phyloP scores from a whole-genome alignment of 345 rosid species.

The Sisymbrium altissimum region DNA sequence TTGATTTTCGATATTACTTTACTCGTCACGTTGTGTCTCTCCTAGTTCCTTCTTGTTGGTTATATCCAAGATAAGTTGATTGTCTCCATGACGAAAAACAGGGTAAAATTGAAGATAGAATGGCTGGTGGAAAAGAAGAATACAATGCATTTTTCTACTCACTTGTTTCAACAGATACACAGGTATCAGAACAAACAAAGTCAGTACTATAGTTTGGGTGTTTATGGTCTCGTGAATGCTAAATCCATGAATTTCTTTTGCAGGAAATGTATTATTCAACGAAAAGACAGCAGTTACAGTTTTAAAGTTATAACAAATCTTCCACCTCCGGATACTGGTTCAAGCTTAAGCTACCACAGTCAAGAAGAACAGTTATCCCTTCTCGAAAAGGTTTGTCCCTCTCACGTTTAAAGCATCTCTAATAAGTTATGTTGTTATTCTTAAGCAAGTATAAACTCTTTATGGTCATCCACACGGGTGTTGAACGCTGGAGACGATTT shows the following conservation, averaged over 20 bases:
- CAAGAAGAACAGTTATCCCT: conserved; percentile 77
- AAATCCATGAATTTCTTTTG: conserved; percentile 19
- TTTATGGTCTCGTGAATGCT: conserved; percentile 47
- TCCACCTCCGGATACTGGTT: conserved; percentile 81
- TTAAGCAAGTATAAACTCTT: not conserved
- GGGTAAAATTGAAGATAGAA: conserved; percentile 95
- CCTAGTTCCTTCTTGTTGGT: not conserved
- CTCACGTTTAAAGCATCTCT: not conserved
- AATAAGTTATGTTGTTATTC: conserved; percentile 15
- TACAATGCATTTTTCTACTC: conserved; percentile 97
- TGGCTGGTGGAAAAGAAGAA: conserved; percentile 98
- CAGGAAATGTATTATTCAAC: conserved; percentile 96
- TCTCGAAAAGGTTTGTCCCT: conserved; percentile 41
- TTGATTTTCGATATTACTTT: not conserved
- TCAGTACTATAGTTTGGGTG: not conserved
- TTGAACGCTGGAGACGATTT: conserved; percentile 80
- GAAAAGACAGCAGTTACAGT: conserved; percentile 84
- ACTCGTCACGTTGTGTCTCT: not conserved
- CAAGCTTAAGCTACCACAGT: conserved; percentile 63
- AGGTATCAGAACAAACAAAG: conserved; percentile 38
- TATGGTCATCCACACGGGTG: conserved; percentile 34
- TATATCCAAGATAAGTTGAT: conserved; percentile 14
- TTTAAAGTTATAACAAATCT: conserved; percentile 92
- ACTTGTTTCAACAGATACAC: conserved; percentile 94
- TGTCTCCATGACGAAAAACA: conserved; percentile 27